These are phyloP conservation scores for Clathrospora elynae DNA, from an alignment of 2,329 filamentous ascomycete genomes.

Conservation along the genomic window DNA sequence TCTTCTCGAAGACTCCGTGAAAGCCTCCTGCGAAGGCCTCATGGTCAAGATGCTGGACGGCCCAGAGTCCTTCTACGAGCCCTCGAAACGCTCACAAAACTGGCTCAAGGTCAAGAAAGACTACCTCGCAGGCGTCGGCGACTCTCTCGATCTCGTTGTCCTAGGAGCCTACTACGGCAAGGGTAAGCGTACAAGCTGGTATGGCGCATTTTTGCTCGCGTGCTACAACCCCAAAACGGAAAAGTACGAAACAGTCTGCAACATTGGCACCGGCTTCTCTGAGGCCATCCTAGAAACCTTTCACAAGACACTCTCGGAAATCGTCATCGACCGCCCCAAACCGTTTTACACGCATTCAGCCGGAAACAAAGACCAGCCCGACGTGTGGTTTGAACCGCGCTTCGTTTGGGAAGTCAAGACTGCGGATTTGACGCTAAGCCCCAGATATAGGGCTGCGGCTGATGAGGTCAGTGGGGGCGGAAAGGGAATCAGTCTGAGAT, in stretches of 20 bases:
- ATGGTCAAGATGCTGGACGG: slow-evolving; percentile 99
- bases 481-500: slow-evolving; percentile 84
- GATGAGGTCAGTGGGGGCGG: slow-evolving; percentile 74
- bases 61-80: slow-evolving; percentile 89
- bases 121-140: slow-evolving; percentile 89
- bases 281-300: slow-evolving; percentile 92
- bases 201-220: slow-evolving; percentile 92
- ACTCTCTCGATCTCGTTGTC: slow-evolving; percentile 95
- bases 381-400: slow-evolving; percentile 96
- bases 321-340: slow-evolving; percentile 87
- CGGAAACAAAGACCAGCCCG: slow-evolving; percentile 89
- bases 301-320: slow-evolving; percentile 72
- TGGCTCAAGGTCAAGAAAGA: slow-evolving; percentile 99
- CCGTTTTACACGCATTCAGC: slow-evolving; percentile 90
- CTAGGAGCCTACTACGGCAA: slow-evolving; percentile 92
- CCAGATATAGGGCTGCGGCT: slow-evolving; percentile 88
- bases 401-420: slow-evolving; percentile 98
- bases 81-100: slow-evolving; percentile 92
- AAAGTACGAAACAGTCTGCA: slow-evolving; percentile 93
- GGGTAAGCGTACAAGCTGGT: slow-evolving; percentile 93
- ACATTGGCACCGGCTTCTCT: slow-evolving; percentile 96
- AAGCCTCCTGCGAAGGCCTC: slow-evolving; percentile 92
- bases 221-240: slow-evolving; percentile 85
- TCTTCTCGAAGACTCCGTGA: slow-evolving; percentile 92
- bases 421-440: slow-evolving; percentile 89